Evolutionary conservation across 331 rosid genomes (phyloP).

Genomic region (Quercus lobata): DNA sequence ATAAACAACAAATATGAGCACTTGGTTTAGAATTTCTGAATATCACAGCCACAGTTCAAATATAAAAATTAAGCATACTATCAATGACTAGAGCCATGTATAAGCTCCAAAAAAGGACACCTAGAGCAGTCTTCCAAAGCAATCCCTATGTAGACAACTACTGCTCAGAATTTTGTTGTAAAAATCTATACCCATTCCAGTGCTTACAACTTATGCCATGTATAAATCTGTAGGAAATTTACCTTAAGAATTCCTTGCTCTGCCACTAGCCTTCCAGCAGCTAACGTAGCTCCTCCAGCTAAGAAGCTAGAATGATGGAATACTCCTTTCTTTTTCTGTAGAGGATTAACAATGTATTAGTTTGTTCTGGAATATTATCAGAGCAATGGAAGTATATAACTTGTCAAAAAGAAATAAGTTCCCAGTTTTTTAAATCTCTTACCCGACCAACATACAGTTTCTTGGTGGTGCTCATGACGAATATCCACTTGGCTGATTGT

Average conservation of each 20-base stretch:
- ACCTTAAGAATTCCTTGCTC: conserved; percentile 79
- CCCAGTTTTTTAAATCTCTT: conserved; percentile 23
- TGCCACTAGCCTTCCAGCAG: conserved; percentile 85
- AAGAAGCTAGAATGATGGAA: conserved; percentile 95
- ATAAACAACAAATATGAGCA: background rate
- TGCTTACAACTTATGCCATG: background rate
- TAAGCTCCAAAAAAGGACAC: background rate
- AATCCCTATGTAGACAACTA: background rate
- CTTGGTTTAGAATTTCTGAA: background rate
- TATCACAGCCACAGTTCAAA: background rate
- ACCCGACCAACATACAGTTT: conserved; percentile 87
- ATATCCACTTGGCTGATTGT: conserved; percentile 69
- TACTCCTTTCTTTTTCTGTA: conserved; percentile 82
- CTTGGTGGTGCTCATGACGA: conserved; percentile 89
- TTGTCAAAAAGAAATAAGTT: conserved; percentile 2
- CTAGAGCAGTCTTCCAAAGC: background rate
- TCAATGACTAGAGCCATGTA: conserved; percentile 5
- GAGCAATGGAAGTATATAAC: background rate
- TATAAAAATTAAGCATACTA: background rate
- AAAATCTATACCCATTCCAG: background rate
- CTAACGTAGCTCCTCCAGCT: conserved; percentile 92
- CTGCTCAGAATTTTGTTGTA: background rate
- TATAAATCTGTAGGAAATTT: conserved; percentile 1
- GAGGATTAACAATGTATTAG: conserved; percentile 11
- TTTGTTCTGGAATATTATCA: background rate